phyloP scores from a whole-genome alignment of 108 stramenopile genomes.

The Stephanodiscus triporus region DNA sequence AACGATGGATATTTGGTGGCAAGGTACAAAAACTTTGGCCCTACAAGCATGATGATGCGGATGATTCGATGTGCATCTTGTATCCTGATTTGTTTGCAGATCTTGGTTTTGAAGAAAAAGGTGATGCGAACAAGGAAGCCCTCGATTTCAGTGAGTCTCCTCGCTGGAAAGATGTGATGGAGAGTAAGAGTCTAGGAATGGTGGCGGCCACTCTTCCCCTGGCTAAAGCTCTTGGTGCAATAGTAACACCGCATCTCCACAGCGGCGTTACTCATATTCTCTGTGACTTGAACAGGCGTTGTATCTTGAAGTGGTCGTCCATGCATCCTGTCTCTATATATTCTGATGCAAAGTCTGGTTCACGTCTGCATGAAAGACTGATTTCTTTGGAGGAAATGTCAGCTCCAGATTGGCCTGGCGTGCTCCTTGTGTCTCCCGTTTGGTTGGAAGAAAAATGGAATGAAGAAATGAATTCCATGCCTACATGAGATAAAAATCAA shows the following conservation, averaged over 20 bases:
- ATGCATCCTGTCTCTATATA: slow-evolving; percentile 34
- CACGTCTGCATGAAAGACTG: slow-evolving; percentile 26
- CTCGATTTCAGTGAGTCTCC: slow-evolving; percentile 7
- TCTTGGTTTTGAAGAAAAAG: slow-evolving; percentile 22
- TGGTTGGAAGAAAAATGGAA: slow-evolving; percentile 36
- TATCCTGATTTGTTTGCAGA: slow-evolving; percentile 31
- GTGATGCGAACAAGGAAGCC: slow-evolving; percentile 22
- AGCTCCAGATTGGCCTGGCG: slow-evolving; percentile 1
- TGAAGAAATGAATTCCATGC: no score
- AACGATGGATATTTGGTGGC: slow-evolving; percentile 54
- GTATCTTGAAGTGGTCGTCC: slow-evolving; percentile 35
- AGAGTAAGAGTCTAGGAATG: slow-evolving; percentile 22
- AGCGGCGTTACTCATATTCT: slow-evolving; percentile 65
- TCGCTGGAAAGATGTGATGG: slow-evolving; percentile 41
- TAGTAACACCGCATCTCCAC: slow-evolving; percentile 57
- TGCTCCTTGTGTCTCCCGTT: slow-evolving; percentile 31
- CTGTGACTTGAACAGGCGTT: slow-evolving; percentile 52
- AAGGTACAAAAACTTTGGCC: slow-evolving; percentile 51
- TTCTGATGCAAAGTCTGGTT: slow-evolving; percentile 19
- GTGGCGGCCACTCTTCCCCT: slow-evolving; percentile 55
- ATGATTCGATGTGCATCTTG: not conserved
- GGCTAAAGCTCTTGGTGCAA: slow-evolving; percentile 59
- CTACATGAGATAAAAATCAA: no score
- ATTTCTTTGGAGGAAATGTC: slow-evolving; percentile 32
- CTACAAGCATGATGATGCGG: slow-evolving; percentile 10